Percentiles rank a stretch among this genome's conserved stretches.
Conservation (phyloP, 495 filamentous ascomycete species). For the Lasiosphaeris hirsuta region DNA sequence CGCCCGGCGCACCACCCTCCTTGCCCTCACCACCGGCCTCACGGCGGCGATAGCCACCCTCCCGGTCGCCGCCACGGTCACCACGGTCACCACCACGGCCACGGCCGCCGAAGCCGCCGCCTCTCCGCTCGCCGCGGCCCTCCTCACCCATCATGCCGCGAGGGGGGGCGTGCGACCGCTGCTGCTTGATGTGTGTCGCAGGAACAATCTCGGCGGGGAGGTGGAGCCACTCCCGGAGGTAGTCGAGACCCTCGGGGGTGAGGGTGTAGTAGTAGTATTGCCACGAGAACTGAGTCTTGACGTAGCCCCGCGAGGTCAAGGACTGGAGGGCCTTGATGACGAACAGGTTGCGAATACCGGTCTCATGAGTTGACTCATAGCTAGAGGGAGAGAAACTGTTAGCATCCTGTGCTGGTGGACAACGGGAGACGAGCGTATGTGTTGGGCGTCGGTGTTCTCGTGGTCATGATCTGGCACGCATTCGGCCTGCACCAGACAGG, state of each 20-base stretch:
- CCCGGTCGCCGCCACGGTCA: slow-evolving; percentile 74
- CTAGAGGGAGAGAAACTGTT: slow-evolving; percentile 23
- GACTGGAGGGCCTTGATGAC: slow-evolving; percentile 99
- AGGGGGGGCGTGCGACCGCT: slow-evolving; percentile 96
- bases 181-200: slow-evolving; percentile 99
- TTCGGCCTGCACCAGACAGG: not conserved
- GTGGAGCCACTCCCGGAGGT: slow-evolving; percentile 99
- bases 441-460: not conserved
- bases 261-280: slow-evolving; percentile 99
- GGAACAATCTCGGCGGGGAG: slow-evolving; percentile 99
- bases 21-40: slow-evolving; percentile 78
- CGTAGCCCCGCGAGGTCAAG: slow-evolving; percentile 90
- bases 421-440: not conserved
- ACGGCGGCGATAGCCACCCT: slow-evolving; percentile 89
- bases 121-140: slow-evolving; percentile 70
- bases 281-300: slow-evolving; percentile 99
- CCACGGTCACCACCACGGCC: slow-evolving; percentile 60
- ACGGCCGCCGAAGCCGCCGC: slow-evolving; percentile 54
- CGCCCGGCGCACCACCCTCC: slow-evolving; percentile 92
- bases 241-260: slow-evolving; percentile 98
- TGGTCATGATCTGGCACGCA: not conserved
- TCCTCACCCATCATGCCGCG: slow-evolving; percentile 98
- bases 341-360: slow-evolving; percentile 87
- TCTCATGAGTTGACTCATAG: slow-evolving; percentile 39
- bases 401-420: slow-evolving; percentile 18